Conservation (phyloP, 345 rosid species). For the Aurinia saxatilis region DNA sequence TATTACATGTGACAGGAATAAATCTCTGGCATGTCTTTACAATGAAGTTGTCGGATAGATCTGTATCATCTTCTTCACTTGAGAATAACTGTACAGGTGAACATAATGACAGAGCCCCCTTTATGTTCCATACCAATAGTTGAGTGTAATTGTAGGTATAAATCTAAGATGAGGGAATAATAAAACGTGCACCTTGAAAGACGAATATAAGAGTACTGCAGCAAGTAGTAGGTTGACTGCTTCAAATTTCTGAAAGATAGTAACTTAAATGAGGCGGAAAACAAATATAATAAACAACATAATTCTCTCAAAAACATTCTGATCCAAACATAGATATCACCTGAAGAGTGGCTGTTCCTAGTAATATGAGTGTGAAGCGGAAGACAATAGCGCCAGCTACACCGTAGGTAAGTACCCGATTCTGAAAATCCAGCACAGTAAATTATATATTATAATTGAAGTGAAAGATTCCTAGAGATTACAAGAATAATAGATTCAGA, state of each 20-base stretch:
- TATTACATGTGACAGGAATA: slow-evolving; percentile 85
- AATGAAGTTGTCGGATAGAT: slow-evolving; percentile 73
- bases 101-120: not conserved
- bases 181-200: slow-evolving; percentile 56
- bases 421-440: slow-evolving; percentile 40
- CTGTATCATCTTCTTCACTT: slow-evolving; percentile 72
- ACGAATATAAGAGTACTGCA: slow-evolving; percentile 68
- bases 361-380: slow-evolving; percentile 62
- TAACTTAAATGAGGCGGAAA: not conserved
- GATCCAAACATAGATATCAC: slow-evolving; percentile 31
- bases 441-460: not conserved
- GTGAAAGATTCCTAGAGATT: too few species aligned
- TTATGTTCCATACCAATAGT: not conserved
- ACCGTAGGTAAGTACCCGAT: slow-evolving; percentile 81
- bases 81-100: slow-evolving; percentile 51
- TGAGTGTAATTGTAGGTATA: slow-evolving; percentile 3
- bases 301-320: not conserved
- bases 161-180: not conserved
- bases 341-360: slow-evolving; percentile 93
- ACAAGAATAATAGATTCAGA: too few species aligned
- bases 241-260: slow-evolving; percentile 63
- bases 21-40: slow-evolving; percentile 93
- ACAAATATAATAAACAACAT: not conserved
- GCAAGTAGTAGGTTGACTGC: slow-evolving; percentile 78
- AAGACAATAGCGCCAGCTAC: slow-evolving; percentile 86